These are phyloP conservation scores for Delphinella strobiligena DNA, from an alignment of 2,329 filamentous ascomycete species.

Conservation along the genomic window DNA sequence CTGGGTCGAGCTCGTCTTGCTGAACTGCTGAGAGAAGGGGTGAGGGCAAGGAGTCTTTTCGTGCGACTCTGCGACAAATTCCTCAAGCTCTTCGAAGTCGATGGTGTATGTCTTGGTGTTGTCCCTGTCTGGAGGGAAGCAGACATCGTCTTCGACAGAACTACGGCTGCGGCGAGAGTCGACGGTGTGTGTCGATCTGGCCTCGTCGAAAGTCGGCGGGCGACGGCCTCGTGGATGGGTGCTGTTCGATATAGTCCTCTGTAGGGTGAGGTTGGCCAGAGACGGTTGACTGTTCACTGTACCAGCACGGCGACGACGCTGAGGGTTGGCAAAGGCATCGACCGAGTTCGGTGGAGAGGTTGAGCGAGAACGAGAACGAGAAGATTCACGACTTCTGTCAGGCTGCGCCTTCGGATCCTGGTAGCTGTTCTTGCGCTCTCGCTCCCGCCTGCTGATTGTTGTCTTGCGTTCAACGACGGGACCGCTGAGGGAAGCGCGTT, in stretches of 20 bases:
- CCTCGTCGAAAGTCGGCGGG: conserved; percentile 46
- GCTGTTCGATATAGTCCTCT: conserved; percentile 58
- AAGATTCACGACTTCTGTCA: conserved; percentile 17
- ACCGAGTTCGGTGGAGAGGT: conserved; percentile 91
- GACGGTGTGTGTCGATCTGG: conserved; percentile 46
- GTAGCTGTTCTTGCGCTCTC: conserved; percentile 3
- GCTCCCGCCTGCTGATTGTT: conserved; percentile 27
- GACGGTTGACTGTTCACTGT: conserved; percentile 52
- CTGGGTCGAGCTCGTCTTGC: conserved; percentile 9
- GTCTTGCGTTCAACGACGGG: conserved; percentile 27
- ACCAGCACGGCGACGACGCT: conserved; percentile 65
- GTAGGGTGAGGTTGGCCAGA: conserved; percentile 46
- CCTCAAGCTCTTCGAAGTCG: conserved; percentile 88
- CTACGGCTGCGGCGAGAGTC: conserved; percentile 52
- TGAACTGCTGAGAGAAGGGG: conserved; percentile 23
- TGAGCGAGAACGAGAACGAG: conserved; percentile 46
- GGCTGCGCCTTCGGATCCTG: conserved; percentile 1
- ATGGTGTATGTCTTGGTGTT: conserved; percentile 70
- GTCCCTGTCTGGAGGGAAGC: conserved; percentile 64
- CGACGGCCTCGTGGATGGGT: conserved; percentile 45
- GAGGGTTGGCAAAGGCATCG: conserved; percentile 87
- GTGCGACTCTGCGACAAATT: conserved; percentile 60
- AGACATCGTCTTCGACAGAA: conserved; percentile 72
- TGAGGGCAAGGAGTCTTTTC: conserved; percentile 34
- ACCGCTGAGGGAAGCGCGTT: conserved; percentile 18